Evolutionary conservation across 2,329 filamentous ascomycete genomes (phyloP).

Genomic region (Chalara sp.): DNA sequence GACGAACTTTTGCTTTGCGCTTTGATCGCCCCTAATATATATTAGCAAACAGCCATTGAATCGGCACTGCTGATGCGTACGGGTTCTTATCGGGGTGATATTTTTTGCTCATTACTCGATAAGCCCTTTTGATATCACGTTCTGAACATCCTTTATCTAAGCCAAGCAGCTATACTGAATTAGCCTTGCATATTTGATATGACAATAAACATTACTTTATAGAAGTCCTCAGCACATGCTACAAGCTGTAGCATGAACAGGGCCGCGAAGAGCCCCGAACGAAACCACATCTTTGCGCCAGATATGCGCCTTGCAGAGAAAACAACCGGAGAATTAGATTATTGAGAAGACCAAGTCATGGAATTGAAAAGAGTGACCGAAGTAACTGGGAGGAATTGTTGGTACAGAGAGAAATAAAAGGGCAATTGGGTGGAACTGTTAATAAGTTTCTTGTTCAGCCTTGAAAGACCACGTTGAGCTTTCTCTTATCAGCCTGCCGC

Average conservation of each 20-base stretch:
- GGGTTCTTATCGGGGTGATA: constrained; percentile 98
- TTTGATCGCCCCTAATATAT: constrained; percentile 58
- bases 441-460: no score
- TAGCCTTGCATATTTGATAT: constrained; percentile 5
- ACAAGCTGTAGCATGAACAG: constrained; percentile 47
- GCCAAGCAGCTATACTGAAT: constrained; percentile 59
- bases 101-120: constrained; percentile 87
- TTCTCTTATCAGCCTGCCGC: no score
- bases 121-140: constrained; percentile 87
- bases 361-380: background rate
- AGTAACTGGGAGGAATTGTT: no score
- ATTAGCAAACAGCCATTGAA: background rate
- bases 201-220: constrained; percentile 52
- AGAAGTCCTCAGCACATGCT: constrained; percentile 64
- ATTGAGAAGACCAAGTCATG: constrained; percentile 1
- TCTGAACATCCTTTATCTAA: constrained; percentile 74
- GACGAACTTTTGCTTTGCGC: constrained; percentile 86
- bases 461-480: no score
- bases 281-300: constrained; percentile 40
- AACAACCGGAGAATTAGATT: background rate
- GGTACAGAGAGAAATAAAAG: no score
- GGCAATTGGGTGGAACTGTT: no score
- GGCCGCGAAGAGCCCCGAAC: constrained; percentile 44
- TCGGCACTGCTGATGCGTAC: constrained; percentile 42
- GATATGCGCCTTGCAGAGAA: constrained; percentile 12